Base-by-base conservation (phyloP, 1,139 yeast genomes). In the Magnusiomyces tetraspermus region DNA sequence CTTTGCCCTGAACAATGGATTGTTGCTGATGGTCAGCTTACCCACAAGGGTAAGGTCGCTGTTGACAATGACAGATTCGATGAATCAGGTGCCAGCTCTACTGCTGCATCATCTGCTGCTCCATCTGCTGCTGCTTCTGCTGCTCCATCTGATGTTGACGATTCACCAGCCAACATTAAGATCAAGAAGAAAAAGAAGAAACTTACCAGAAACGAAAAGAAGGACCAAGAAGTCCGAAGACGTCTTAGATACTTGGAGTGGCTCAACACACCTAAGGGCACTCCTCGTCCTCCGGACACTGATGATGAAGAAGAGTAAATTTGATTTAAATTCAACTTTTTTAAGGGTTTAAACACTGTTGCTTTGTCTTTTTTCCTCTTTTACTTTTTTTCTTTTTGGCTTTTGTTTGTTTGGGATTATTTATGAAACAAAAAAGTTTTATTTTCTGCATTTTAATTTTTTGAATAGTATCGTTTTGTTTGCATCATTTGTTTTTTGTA, bases 1-100 rank as follows among this genome's bases (percentile, higher is more conserved):
- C 74, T 92, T 63, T 90, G 97, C 70, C 97, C 97, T 44, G 98
- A 92, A 73, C 97, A 90, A 72, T 92, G 98, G 98, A 82, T 85
- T 63, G 95, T 92, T 55, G 95, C 88, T 68, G 85, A 90, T 64
- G 98, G 98, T 67, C 78, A 78, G 58, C 83, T 92, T 71, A 83
- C 85, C 30, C 89, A 85, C 63, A 87, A 83, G 74, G 95, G 95
- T 57, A 78, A 78, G 57, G 79, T 82, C 37, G 84, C 79, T 46
- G 83, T 90, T 55, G 95, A 88, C 62, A 73, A 76, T 56, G 76
- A 80, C 50, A 78, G 95, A 67, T 90, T 90, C 62, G 97, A 85
- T 67, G 95, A 87, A 67, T 75, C 76, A n/a, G 74, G 75, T 2
- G 75, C 77, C 42, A 53, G 67, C 13, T 53, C 61, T 4, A 60